Percentiles rank a stretch among this genome's conserved stretches.
Evolutionary conservation across 352 stramenopile genomes (phyloP).

Genomic region (Phytophthora hybrid): DNA sequence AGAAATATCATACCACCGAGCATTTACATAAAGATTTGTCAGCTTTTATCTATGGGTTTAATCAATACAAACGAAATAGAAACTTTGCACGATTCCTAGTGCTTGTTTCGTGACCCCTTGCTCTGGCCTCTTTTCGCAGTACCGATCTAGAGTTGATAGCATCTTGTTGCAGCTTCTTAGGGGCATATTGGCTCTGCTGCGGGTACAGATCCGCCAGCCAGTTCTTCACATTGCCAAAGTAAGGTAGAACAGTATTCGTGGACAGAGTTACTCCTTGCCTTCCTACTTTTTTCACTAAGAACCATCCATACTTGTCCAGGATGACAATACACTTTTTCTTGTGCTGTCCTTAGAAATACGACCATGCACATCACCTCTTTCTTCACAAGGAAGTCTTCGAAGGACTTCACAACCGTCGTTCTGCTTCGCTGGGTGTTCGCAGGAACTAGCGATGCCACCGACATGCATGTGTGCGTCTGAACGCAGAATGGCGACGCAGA

Average conservation of each 20-base stretch:
- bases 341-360: background rate
- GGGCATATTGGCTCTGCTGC: background rate
- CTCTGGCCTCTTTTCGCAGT: background rate
- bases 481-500: background rate
- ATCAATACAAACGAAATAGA: no score
- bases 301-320: background rate
- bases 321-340: background rate
- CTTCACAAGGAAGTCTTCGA: background rate
- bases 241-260: background rate
- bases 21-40: no score
- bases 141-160: no score
- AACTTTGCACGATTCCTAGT: no score
- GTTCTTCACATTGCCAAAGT: background rate
- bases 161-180: background rate
- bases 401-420: background rate
- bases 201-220: background rate
- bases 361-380: background rate
- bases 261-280: background rate
- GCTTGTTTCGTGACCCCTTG: background rate
- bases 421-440: background rate
- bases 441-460: background rate
- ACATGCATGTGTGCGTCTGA: background rate
- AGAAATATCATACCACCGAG: no score
- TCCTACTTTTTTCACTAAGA: slow-evolving; percentile 1
- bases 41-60: no score